phyloP scores from a whole-genome alignment of 2,329 filamentous ascomycete genomes.

The Diaporthe sp. region DNA sequence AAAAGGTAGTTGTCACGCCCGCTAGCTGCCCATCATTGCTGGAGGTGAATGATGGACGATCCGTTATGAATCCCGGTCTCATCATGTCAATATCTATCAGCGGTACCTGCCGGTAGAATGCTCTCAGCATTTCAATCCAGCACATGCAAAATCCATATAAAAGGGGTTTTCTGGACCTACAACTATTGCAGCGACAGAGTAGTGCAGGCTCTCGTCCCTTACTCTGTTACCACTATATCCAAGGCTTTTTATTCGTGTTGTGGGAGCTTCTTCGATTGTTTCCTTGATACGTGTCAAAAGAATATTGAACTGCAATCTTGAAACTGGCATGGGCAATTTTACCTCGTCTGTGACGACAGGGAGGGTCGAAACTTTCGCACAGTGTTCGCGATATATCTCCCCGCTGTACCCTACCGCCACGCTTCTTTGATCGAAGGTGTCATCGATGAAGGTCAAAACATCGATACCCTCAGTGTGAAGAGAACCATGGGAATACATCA shows the following conservation, averaged over 20 bases:
- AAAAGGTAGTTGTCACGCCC: neutral
- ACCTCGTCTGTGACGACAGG: neutral
- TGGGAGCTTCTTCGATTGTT: no score
- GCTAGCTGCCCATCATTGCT: neutral
- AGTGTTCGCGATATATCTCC: neutral
- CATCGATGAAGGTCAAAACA: neutral
- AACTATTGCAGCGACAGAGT: neutral
- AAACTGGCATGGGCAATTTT: neutral
- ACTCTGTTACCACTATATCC: neutral
- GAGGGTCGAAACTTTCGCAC: neutral
- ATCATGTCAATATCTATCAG: conserved; percentile 11
- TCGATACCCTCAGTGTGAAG: neutral
- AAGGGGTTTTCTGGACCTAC: neutral
- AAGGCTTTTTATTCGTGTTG: neutral
- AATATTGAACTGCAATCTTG: neutral
- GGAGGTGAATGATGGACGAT: neutral
- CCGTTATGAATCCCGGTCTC: neutral
- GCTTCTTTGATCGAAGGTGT: neutral
- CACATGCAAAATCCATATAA: neutral
- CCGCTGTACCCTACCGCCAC: neutral
- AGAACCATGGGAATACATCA: neutral
- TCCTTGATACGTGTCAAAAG: neutral
- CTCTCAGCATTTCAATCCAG: neutral
- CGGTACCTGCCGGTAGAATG: neutral
- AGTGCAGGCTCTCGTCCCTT: neutral